Conservation (phyloP, 2,329 filamentous ascomycete species). For the Whalleya microplaca region DNA sequence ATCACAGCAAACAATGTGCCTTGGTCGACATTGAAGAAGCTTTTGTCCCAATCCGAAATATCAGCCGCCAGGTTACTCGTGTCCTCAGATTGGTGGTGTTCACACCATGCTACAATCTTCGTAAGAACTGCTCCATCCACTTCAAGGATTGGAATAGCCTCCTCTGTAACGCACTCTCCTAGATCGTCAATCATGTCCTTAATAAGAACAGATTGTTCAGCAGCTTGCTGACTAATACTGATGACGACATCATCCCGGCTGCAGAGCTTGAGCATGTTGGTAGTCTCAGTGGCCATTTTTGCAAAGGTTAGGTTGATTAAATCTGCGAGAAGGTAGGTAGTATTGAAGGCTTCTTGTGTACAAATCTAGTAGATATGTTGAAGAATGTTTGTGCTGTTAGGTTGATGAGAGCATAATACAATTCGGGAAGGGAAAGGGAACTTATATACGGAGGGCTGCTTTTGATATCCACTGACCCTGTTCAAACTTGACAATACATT, state of each 20-base stretch:
- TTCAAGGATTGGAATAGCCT: constrained; percentile 85
- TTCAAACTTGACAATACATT: too few relatives aligned
- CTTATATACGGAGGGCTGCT: too few relatives aligned
- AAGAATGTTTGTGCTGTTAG: neutral
- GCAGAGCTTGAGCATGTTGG: constrained; percentile 1
- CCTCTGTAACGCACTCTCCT: constrained; percentile 61
- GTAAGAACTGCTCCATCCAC: constrained; percentile 87
- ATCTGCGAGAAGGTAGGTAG: too few relatives aligned
- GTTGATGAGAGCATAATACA: too few relatives aligned
- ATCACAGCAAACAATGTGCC: constrained; percentile 99
- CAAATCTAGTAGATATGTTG: neutral
- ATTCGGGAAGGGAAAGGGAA: too few relatives aligned
- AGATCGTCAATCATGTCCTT: constrained; percentile 97
- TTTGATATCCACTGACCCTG: too few relatives aligned
- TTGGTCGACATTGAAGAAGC: constrained; percentile 10
- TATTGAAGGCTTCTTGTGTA: too few relatives aligned
- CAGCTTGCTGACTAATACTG: constrained; percentile 51
- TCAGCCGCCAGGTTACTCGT: too few relatives aligned
- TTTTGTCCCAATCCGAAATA: neutral
- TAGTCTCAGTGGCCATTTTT: constrained; percentile 1
- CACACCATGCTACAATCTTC: constrained; percentile 97
- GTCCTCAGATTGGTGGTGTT: constrained; percentile 74
- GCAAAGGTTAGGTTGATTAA: too few relatives aligned
- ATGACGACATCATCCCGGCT: neutral
- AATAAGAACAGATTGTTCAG: constrained; percentile 87